Percentiles rank a stretch among this genome's conserved stretches.
These are phyloP conservation scores for Triticum urartu DNA, from an alignment of 176 grass and related monocot species.

Conservation along the genomic window DNA sequence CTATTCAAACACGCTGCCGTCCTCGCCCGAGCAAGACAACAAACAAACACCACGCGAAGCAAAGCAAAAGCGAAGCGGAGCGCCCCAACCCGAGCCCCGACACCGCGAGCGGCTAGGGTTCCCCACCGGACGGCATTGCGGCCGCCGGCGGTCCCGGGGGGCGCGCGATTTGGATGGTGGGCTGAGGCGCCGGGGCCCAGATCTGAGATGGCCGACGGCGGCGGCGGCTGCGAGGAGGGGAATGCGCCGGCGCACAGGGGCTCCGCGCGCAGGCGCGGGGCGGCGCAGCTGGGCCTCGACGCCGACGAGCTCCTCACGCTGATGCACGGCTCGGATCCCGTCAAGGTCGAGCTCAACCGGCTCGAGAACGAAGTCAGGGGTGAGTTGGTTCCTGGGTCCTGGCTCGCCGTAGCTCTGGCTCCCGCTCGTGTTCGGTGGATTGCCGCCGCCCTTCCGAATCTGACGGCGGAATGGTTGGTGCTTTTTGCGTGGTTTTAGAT, in stretches of 20 bases:
- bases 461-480: neutral
- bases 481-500: slow-evolving; percentile 42
- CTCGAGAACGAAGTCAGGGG: slow-evolving; percentile 97
- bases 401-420: neutral
- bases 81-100: slow-evolving; percentile 11
- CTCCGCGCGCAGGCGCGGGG: slow-evolving; percentile 47
- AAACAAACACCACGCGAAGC: neutral
- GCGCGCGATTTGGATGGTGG: slow-evolving; percentile 34
- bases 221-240: slow-evolving; percentile 44
- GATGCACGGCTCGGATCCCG: slow-evolving; percentile 96
- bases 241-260: slow-evolving; percentile 51
- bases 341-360: slow-evolving; percentile 93
- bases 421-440: neutral
- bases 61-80: slow-evolving; percentile 15
- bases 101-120: slow-evolving; percentile 35
- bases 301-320: slow-evolving; percentile 83
- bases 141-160: neutral
- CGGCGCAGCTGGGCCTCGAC: slow-evolving; percentile 58
- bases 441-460: neutral
- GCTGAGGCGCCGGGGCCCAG: slow-evolving; percentile 36
- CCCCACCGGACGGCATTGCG: slow-evolving; percentile 29
- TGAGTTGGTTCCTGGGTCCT: slow-evolving; percentile 43
- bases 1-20: slow-evolving; percentile 43
- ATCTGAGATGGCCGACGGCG: slow-evolving; percentile 93
- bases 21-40: slow-evolving; percentile 43